Conservation (phyloP, 495 filamentous ascomycete genomes). For the Letharia lupina region DNA sequence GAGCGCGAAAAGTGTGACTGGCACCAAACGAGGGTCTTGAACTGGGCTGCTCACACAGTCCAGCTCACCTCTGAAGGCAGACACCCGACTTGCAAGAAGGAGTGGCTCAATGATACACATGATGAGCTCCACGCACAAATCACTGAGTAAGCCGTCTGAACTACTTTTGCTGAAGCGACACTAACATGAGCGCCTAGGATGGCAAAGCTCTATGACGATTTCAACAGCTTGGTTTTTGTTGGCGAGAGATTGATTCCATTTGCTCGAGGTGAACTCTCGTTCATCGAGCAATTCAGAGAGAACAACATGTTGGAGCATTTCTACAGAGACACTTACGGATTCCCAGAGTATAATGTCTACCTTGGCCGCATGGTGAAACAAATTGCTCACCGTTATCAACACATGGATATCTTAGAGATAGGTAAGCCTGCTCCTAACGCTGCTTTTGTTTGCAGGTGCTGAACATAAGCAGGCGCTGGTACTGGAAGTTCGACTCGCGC, state of each 20-base stretch:
- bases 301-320: slow-evolving; percentile 33
- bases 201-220: neutral
- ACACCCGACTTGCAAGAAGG: slow-evolving; percentile 16
- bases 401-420: slow-evolving; percentile 33
- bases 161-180: neutral
- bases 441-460: neutral
- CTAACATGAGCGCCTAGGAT: neutral
- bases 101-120: slow-evolving; percentile 33
- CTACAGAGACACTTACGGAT: slow-evolving; percentile 29
- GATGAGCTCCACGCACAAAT: slow-evolving; percentile 23
- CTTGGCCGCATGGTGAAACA: slow-evolving; percentile 28
- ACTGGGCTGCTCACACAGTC: slow-evolving; percentile 16
- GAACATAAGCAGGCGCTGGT: slow-evolving; percentile 6
- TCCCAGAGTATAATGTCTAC: slow-evolving; percentile 14
- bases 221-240: neutral
- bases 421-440: slow-evolving; percentile 15
- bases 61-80: slow-evolving; percentile 8
- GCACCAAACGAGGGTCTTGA: slow-evolving; percentile 12
- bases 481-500: slow-evolving; percentile 36
- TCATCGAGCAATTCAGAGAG: slow-evolving; percentile 6
- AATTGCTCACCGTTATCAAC: slow-evolving; percentile 29
- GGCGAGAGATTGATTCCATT: neutral
- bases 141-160: neutral
- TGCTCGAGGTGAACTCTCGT: neutral
- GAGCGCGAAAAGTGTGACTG: slow-evolving; percentile 9